Percentiles rank a stretch among this genome's conserved stretches.
These are phyloP conservation scores for Hyphopichia burtonii DNA, from an alignment of 1,139 yeast species.

Conservation along the genomic window DNA sequence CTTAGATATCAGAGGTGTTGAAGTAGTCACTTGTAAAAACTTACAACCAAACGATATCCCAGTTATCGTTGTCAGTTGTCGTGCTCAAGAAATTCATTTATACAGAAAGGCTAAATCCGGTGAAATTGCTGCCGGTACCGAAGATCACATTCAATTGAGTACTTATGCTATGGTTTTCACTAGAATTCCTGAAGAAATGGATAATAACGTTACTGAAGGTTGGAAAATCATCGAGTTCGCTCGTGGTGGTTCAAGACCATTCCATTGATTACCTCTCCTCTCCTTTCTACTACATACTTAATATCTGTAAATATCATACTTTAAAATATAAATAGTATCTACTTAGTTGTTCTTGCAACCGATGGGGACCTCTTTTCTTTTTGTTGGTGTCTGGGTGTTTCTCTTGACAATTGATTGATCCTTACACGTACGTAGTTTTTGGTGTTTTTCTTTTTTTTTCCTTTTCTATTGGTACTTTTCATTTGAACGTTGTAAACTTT, in stretches of 20 bases:
- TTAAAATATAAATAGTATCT: neutral
- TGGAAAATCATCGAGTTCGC: slow-evolving; percentile 97
- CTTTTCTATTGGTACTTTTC: neutral
- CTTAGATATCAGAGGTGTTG: slow-evolving; percentile 93
- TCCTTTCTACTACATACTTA: neutral
- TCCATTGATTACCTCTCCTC: slow-evolving; percentile 50
- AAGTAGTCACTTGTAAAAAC: slow-evolving; percentile 82
- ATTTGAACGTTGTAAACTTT: neutral
- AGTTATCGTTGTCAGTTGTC: slow-evolving; percentile 88
- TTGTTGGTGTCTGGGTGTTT: neutral
- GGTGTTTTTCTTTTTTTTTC: too few relatives aligned
- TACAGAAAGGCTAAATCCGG: slow-evolving; percentile 90
- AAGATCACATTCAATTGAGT: slow-evolving; percentile 87
- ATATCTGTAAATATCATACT: neutral
- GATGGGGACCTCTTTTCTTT: too few relatives aligned
- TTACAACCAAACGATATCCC: slow-evolving; percentile 93
- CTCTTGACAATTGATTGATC: neutral
- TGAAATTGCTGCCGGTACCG: slow-evolving; percentile 94
- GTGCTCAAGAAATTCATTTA: slow-evolving; percentile 94
- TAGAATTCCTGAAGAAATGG: slow-evolving; percentile 88
- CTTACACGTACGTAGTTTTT: neutral
- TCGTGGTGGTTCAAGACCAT: slow-evolving; percentile 89
- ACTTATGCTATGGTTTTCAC: slow-evolving; percentile 97
- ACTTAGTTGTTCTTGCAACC: neutral
- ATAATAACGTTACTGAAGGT: slow-evolving; percentile 88